Base-by-base conservation (phyloP, 2,329 filamentous ascomycete genomes). In the Fusarium sp. region DNA sequence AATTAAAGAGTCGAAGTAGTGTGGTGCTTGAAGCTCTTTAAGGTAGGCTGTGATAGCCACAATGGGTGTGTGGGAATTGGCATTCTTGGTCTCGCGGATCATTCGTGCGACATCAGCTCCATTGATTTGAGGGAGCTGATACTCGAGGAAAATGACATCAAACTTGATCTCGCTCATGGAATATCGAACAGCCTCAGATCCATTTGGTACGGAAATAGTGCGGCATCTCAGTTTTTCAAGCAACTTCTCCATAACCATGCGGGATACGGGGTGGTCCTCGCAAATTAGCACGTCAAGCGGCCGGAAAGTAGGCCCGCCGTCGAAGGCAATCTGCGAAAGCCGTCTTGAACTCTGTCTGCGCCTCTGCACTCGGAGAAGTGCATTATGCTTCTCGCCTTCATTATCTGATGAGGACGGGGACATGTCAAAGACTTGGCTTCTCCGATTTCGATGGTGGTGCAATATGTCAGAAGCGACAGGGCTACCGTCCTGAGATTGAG, bases 331-430 rank as follows among this genome's bases (percentile, higher is more conserved):
- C 75, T 97, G 94, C 0, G 96, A 99, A 76, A 98, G 87, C 49
- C 96, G 89, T 21, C 96, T 87, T n/a, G 95, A 97, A 78, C 94
- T 98, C 78, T 98, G 95, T n/a, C 96, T 90, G 12, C 95, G 91
- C 35, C 95, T 88, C 77, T 99, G 96, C 6, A 99, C 95, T 52
- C 97, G 93, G 42, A 99, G 86, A 13, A 98, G 84, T 2, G 92
- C 94, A 77, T 94, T 97, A 10, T 94, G 92, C 74, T 97, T 93
- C 43, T 95, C 92, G 49, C 97, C 94, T 80, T 99, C 96, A 63
- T 97, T 99, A 76, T 99, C 96, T 0, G 96, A 99, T 0, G 95
- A 98, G 0, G 96, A 98, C 5, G 96, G 96, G 4, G 96, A 99
- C 81, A 98, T 92, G 77, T 98, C 95, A 73, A 98, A 93, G 4